A percentile compares a stretch with the other conserved stretches of the same genome.
These are phyloP conservation scores for Boletus eberwhitei DNA, from an alignment of 768 basidiomycete genomes.

Conservation along the genomic window DNA sequence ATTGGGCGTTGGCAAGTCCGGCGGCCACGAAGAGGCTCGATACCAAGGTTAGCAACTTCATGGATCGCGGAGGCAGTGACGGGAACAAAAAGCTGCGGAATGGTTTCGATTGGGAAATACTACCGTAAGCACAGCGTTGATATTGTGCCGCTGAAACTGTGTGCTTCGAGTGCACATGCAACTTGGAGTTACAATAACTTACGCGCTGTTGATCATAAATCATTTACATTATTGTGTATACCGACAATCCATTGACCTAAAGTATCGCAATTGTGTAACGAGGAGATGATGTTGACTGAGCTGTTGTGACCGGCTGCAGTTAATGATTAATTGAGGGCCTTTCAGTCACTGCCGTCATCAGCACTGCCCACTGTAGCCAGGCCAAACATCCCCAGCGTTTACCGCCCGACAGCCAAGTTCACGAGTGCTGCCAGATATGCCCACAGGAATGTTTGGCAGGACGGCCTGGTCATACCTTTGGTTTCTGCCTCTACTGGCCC, in stretches of 20 bases:
- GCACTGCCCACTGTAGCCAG: neutral
- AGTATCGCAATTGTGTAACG: neutral
- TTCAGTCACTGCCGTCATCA: neutral
- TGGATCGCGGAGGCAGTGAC: constrained; percentile 22
- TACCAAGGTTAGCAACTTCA: constrained; percentile 48
- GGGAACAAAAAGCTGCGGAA: neutral
- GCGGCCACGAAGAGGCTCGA: constrained; percentile 26
- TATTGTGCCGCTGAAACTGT: neutral
- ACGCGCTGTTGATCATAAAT: neutral
- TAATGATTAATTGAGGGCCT: neutral
- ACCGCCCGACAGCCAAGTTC: neutral
- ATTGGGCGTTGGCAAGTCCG: constrained; percentile 50
- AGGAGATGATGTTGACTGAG: neutral
- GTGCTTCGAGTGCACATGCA: neutral
- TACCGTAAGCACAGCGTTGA: neutral
- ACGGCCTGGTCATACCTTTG: constrained; percentile 14
- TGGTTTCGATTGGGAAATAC: neutral
- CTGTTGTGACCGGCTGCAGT: neutral
- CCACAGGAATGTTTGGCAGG: constrained; percentile 1
- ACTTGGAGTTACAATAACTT: neutral
- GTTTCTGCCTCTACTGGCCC: constrained; percentile 14
- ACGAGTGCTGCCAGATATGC: constrained; percentile 2
- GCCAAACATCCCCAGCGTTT: neutral
- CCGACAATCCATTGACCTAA: neutral
- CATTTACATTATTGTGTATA: neutral